Evolutionary conservation across 768 basidiomycete genomes (phyloP), one percentile per base, ranked within the genome.

Genomic region (Sarcomyxa edulis): DNA sequence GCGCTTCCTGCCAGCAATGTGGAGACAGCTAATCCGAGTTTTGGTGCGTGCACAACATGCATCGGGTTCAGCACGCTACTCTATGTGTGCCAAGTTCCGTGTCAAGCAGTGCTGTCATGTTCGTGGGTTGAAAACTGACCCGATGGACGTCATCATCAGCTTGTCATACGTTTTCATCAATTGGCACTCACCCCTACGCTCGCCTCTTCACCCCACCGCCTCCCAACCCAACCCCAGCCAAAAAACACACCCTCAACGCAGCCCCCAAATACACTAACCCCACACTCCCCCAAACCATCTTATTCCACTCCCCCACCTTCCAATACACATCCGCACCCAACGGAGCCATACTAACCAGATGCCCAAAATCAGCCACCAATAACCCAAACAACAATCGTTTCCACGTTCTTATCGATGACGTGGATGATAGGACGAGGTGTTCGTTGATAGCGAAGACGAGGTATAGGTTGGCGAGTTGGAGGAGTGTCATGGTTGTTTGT

Each of bases 251-350:
- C 42, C 71, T 53, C 62, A 67, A 62, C 3, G 53, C 53, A 25
- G 71, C 72, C 2, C 72, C 72, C 8, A 59, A 32, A 39, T 72
- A 74, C 6, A 74, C 72, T 32, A 74, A 73, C 9, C 70, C 72
- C n/a, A 74, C 64, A 32, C 71, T 73, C 0, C 74, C 71, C 70
- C 68, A 74, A 16, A 60, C 57, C 72, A 74, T 72, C 36, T 69
- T 69, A 45, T 71, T 72, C 72, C 71, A 74, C 26, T 58, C 60
- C 63, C 59, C 60, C n/a, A 68, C 54, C 14, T 55, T 52, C 64
- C 68, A 65, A 45, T 65, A 74, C 15, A 69, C 62, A 8, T 59
- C 61, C 5, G 35, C 32, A 14, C 68, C 72, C 7, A 68, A 54
- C 9, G 71, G 68, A 7, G 58, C 54, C 66, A 73, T 69, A 25